Conservation (phyloP, 2,329 filamentous ascomycete species). For the Fusarium torreyae region DNA sequence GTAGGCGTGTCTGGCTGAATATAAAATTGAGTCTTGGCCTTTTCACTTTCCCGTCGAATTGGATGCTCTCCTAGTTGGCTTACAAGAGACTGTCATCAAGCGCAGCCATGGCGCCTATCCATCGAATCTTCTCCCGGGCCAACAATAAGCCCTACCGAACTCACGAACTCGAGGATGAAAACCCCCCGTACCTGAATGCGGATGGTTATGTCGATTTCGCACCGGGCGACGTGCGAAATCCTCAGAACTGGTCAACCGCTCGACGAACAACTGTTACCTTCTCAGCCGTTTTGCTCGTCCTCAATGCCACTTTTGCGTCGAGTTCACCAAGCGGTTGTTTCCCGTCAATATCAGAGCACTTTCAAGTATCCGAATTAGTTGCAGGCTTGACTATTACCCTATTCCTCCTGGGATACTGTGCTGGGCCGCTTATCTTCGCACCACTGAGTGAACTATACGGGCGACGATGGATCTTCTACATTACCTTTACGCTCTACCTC, state of each 20-base stretch:
- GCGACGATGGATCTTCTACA: constrained; percentile 69
- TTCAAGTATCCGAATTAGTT: constrained; percentile 29
- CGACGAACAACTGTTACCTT: constrained; percentile 21
- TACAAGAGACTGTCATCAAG: not conserved
- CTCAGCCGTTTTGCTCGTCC: constrained; percentile 26
- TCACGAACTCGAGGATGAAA: constrained; percentile 23
- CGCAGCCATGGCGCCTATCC: constrained; percentile 29
- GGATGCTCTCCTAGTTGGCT: not conserved
- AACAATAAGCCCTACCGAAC: constrained; percentile 35
- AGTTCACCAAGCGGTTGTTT: constrained; percentile 33
- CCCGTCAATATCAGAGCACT: constrained; percentile 25
- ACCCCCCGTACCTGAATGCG: constrained; percentile 24
- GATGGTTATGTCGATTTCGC: constrained; percentile 32
- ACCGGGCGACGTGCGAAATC: constrained; percentile 16
- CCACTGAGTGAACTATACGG: constrained; percentile 82
- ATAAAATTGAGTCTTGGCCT: constrained; percentile 14
- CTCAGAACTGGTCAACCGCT: constrained; percentile 23
- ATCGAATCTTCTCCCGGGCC: constrained; percentile 29
- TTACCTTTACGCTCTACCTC: constrained; percentile 75
- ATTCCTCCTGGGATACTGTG: constrained; percentile 59
- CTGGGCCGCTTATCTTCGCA: constrained; percentile 82
- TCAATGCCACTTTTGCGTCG: constrained; percentile 34
- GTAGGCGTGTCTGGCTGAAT: not conserved
- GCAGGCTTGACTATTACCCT: constrained; percentile 37
- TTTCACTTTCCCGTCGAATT: not conserved